phyloP scores from a whole-genome alignment of 164 flowering plant species.

The Hamamelis virginiana region DNA sequence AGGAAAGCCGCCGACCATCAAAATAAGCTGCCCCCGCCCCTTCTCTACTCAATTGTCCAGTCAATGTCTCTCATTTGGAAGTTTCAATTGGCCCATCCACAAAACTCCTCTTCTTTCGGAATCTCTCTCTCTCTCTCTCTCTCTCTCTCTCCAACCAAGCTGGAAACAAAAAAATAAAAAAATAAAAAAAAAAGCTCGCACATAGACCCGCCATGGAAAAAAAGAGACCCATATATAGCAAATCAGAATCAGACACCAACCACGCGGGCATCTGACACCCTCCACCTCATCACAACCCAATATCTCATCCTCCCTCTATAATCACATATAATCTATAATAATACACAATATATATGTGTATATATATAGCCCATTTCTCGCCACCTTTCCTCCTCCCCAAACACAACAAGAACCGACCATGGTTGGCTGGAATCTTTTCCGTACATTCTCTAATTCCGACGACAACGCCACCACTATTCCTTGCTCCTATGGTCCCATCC shows the following conservation, averaged over 20 bases:
- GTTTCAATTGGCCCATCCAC: too few species aligned
- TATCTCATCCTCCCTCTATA: not conserved
- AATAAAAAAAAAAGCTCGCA: not conserved
- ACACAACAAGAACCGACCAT: not conserved
- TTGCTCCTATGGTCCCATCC: conserved; percentile 26
- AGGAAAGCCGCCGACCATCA: too few species aligned
- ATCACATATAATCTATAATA: not conserved
- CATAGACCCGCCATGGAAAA: not conserved
- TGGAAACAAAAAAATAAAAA: not conserved
- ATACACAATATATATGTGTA: not conserved
- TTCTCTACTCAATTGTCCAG: too few species aligned
- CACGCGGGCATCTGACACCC: not conserved
- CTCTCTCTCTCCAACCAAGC: not conserved
- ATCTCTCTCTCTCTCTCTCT: not conserved
- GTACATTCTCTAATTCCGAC: conserved; percentile 11
- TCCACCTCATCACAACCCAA: not conserved
- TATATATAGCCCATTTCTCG: not conserved
- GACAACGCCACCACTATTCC: not conserved
- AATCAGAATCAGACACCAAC: not conserved
- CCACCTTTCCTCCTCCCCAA: too few species aligned
- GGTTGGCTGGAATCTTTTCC: conserved; percentile 4
- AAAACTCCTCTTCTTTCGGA: too few species aligned
- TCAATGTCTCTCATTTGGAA: too few species aligned
- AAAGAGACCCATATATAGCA: not conserved
- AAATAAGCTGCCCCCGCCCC: too few species aligned